These are phyloP conservation scores for Tolypocladium paradoxum DNA, from an alignment of 2,329 filamentous ascomycete species.

Conservation along the genomic window DNA sequence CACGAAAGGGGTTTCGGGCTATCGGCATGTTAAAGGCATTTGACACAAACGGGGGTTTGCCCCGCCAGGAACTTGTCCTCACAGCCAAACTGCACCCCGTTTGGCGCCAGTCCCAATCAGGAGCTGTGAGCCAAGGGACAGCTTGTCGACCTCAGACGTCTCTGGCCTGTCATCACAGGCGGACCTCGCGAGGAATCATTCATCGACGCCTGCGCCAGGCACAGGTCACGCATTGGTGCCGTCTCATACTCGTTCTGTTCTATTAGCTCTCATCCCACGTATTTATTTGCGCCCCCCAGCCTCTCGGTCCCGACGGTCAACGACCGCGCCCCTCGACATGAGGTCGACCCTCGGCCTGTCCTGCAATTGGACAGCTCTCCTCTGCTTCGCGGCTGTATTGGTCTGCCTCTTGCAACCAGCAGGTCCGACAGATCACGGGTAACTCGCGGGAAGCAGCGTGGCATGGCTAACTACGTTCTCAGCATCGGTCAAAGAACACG, in stretches of 20 bases:
- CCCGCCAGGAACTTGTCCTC: not conserved
- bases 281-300: not conserved
- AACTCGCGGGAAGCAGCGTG: not conserved
- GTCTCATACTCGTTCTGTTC: not conserved
- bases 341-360: conserved; percentile 38
- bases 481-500: conserved; percentile 87
- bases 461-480: not conserved
- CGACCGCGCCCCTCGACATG: conserved; percentile 30
- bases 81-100: too few species aligned
- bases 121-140: conserved; percentile 2
- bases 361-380: conserved; percentile 52
- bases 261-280: not conserved
- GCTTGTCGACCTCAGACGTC: conserved; percentile 1
- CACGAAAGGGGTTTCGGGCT: not conserved
- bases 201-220: not conserved
- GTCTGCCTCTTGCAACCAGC: conserved; percentile 51
- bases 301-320: conserved; percentile 1
- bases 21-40: not conserved
- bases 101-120: not conserved
- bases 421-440: conserved; percentile 35
- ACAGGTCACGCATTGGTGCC: not conserved
- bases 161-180: not conserved
- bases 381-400: conserved; percentile 48
- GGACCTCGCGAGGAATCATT: not conserved
- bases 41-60: not conserved